A percentile compares a stretch with the other conserved stretches of the same genome.
Evolutionary conservation across 2,329 filamentous ascomycete genomes (phyloP).

Genomic region (Pseudogymnoascus sp.): DNA sequence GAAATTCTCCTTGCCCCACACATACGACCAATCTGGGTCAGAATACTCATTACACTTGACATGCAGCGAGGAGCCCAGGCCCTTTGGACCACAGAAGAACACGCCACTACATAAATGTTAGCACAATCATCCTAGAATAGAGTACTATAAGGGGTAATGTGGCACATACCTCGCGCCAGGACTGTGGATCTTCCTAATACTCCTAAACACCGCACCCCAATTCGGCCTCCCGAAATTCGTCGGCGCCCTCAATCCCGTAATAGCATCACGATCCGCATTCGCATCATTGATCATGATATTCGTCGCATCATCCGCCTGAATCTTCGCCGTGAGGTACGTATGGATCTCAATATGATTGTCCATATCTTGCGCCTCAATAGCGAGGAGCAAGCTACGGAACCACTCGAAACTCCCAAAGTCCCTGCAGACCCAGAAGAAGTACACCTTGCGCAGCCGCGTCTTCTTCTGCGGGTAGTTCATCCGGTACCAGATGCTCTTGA

Average conservation of each 20-base stretch:
- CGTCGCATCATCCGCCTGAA: conserved; percentile 76
- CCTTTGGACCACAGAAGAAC: conserved; percentile 83
- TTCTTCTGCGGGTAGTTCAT: conserved; percentile 82
- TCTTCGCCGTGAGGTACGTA: conserved; percentile 80
- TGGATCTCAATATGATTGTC: conserved; percentile 83
- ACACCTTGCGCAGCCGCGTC: conserved; percentile 75
- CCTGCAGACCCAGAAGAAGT: conserved; percentile 89
- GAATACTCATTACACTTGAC: conserved; percentile 85
- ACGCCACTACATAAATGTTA: conserved; percentile 51
- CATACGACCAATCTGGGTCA: conserved; percentile 60
- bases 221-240: conserved; percentile 84
- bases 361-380: conserved; percentile 80
- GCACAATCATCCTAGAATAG: conserved; percentile 78
- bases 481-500: conserved; percentile 89
- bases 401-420: conserved; percentile 86
- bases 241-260: conserved; percentile 72
- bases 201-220: conserved; percentile 85
- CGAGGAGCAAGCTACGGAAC: conserved; percentile 76
- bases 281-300: conserved; percentile 93
- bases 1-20: conserved; percentile 46
- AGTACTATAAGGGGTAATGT: conserved; percentile 80
- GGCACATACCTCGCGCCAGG: conserved; percentile 67
- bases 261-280: conserved; percentile 75
- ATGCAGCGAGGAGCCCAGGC: conserved; percentile 67
- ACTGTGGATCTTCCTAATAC: conserved; percentile 70